Conservation (phyloP, 768 basidiomycete species). For the Leucocoprinus sp. region DNA sequence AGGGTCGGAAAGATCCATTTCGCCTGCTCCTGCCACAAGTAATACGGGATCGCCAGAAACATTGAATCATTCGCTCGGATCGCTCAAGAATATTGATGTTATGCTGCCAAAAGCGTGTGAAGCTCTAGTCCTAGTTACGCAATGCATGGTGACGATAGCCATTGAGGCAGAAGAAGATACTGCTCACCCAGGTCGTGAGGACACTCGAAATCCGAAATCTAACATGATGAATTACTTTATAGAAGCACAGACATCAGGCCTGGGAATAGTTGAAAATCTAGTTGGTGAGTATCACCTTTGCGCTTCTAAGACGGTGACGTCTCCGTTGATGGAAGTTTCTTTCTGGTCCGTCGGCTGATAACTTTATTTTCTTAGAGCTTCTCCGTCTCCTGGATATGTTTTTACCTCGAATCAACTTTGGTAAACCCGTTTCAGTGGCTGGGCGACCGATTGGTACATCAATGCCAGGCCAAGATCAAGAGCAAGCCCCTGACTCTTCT, state of each 20-base stretch:
- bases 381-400: constrained; percentile 72
- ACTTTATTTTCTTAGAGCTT: constrained; percentile 39
- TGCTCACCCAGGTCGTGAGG: constrained; percentile 11
- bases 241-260: constrained; percentile 31
- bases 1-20: constrained; percentile 6
- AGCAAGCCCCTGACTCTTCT: constrained; percentile 8
- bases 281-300: constrained; percentile 40
- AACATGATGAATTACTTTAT: constrained; percentile 37
- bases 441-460: constrained; percentile 21
- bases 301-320: background rate
- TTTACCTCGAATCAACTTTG: constrained; percentile 78
- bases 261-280: constrained; percentile 44
- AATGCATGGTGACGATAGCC: constrained; percentile 62
- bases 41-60: constrained; percentile 2
- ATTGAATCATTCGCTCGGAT: constrained; percentile 2
- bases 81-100: constrained; percentile 38
- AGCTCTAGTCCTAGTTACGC: constrained; percentile 68
- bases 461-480: constrained; percentile 1
- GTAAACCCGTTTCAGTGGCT: constrained; percentile 41
- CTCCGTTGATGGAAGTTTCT: constrained; percentile 5
- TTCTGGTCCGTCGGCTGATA: constrained; percentile 5
- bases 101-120: constrained; percentile 75
- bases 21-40: constrained; percentile 2
- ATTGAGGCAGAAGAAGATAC: constrained; percentile 40
- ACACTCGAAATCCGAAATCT: constrained; percentile 15